A percentile compares a stretch with the other conserved stretches of the same genome.
Evolutionary conservation across 371 early-diverging fungal species (phyloP).

Genomic region (Mortierella sp.): DNA sequence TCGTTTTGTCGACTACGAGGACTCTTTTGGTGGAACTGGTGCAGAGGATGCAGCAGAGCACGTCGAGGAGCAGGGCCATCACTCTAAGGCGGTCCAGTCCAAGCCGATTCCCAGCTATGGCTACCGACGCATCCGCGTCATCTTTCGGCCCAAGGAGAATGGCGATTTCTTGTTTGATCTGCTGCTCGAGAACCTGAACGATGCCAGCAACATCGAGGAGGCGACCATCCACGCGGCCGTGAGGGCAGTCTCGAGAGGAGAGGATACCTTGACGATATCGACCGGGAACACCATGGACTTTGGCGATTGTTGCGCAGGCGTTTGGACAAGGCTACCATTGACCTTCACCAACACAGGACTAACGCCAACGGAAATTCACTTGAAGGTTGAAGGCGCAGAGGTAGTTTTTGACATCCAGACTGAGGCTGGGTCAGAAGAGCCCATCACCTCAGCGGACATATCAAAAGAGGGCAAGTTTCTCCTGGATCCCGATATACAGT

Average conservation of each 20-base stretch:
- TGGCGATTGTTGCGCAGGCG: constrained; percentile 93
- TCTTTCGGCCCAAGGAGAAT: constrained; percentile 87
- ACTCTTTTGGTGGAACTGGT: constrained; percentile 43
- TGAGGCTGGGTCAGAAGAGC: constrained; percentile 48
- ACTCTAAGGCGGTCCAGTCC: constrained; percentile 29
- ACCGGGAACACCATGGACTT: constrained; percentile 90
- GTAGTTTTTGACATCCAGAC: constrained; percentile 74
- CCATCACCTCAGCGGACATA: constrained; percentile 12
- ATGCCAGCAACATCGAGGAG: constrained; percentile 85
- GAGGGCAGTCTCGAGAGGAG: constrained; percentile 76
- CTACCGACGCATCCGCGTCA: constrained; percentile 80
- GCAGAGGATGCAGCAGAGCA: constrained; percentile 44
- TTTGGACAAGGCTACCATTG: constrained; percentile 84
- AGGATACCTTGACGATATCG: constrained; percentile 84
- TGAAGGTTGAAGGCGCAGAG: constrained; percentile 84
- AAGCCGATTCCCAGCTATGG: constrained; percentile 81
- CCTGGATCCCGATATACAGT: constrained; percentile 37
- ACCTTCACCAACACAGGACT: constrained; percentile 90
- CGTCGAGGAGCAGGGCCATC: constrained; percentile 33
- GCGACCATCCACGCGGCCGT: constrained; percentile 88
- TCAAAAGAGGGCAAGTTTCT: constrained; percentile 22
- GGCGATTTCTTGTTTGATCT: constrained; percentile 94
- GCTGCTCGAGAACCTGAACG: constrained; percentile 92
- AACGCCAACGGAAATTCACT: constrained; percentile 80
- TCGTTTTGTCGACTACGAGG: constrained; percentile 81